A percentile compares a stretch with the other conserved stretches of the same genome.
phyloP scores from a whole-genome alignment of 23 red algal species.

The Agarophyton chilense region DNA sequence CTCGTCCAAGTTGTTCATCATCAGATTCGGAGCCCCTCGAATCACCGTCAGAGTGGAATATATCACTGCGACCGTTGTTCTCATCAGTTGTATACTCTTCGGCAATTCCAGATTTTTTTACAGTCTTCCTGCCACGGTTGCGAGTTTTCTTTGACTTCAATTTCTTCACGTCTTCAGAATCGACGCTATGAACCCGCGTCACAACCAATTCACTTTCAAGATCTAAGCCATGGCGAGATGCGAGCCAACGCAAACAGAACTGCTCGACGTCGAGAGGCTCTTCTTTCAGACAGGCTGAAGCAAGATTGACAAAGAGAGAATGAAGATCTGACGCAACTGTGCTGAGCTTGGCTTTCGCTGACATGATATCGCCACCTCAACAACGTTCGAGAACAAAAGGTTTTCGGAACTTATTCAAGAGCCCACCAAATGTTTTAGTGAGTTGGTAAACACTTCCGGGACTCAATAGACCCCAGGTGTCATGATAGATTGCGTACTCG shows the following conservation, averaged over 20 bases:
- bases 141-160: constrained; percentile 19
- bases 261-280: constrained; percentile 33
- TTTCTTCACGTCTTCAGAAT: constrained; percentile 20
- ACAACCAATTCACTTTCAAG: background rate
- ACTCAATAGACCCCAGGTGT: background rate
- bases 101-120: background rate
- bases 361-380: background rate
- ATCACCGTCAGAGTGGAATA: constrained; percentile 14
- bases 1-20: background rate
- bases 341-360: background rate
- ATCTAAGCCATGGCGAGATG: background rate
- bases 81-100: constrained; percentile 34
- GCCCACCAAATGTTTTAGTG: background rate
- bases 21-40: background rate
- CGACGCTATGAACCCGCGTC: background rate
- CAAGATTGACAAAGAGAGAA: constrained; percentile 12
- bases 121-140: constrained; percentile 2
- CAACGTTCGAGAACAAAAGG: too few relatives aligned
- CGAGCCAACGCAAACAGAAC: constrained; percentile 49
- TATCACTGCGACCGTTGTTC: background rate
- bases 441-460: background rate
- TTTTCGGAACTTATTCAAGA: too few relatives aligned
- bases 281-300: constrained; percentile 33
- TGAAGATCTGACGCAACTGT: constrained; percentile 22
- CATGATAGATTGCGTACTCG: background rate